Percentiles rank a stretch among this genome's conserved stretches.
phyloP scores from a whole-genome alignment of 176 grass and related monocot species.

The Cymbopogon citratus region DNA sequence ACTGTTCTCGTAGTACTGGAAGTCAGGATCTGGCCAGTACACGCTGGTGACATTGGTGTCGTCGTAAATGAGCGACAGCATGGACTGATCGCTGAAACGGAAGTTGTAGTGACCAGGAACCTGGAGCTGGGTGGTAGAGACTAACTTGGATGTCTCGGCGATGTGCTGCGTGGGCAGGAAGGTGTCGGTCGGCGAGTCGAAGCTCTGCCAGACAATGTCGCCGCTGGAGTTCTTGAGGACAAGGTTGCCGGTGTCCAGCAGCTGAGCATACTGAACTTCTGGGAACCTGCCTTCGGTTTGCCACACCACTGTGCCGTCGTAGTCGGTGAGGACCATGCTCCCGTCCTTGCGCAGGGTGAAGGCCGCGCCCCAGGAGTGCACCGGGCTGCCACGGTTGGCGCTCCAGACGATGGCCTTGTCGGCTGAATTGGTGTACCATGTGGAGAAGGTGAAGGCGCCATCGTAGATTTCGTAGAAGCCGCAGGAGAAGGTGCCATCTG shows the following conservation, averaged over 20 bases:
- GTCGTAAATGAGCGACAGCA: conserved; percentile 34
- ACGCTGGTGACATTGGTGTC: conserved; percentile 28
- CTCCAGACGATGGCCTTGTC: conserved; percentile 19
- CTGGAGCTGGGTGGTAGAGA: conserved; percentile 13
- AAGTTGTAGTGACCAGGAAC: conserved; percentile 33
- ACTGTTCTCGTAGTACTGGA: conserved; percentile 35
- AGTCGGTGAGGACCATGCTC: conserved; percentile 32
- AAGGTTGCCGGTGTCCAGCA: conserved; percentile 37
- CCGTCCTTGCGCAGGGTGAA: conserved; percentile 30
- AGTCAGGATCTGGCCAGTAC: conserved; percentile 55
- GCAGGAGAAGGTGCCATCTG: conserved; percentile 30
- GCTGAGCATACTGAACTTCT: not conserved
- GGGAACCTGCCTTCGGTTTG: not conserved
- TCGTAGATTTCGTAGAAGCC: conserved; percentile 27
- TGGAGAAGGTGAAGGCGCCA: conserved; percentile 36
- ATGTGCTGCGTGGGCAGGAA: conserved; percentile 27
- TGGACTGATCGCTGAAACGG: conserved; percentile 35
- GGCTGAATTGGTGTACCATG: conserved; percentile 18
- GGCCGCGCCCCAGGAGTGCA: conserved; percentile 22
- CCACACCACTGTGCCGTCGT: conserved; percentile 26
- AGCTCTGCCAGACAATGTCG: conserved; percentile 29
- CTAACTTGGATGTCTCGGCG: not conserved
- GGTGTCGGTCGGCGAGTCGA: conserved; percentile 38
- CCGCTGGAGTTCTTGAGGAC: conserved; percentile 29
- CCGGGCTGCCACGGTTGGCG: conserved; percentile 33